Evolutionary conservation across 1,284 basidiomycete species (phyloP), one percentile per base, ranked within the genome.

Genomic region (Termitomyces sp.): DNA sequence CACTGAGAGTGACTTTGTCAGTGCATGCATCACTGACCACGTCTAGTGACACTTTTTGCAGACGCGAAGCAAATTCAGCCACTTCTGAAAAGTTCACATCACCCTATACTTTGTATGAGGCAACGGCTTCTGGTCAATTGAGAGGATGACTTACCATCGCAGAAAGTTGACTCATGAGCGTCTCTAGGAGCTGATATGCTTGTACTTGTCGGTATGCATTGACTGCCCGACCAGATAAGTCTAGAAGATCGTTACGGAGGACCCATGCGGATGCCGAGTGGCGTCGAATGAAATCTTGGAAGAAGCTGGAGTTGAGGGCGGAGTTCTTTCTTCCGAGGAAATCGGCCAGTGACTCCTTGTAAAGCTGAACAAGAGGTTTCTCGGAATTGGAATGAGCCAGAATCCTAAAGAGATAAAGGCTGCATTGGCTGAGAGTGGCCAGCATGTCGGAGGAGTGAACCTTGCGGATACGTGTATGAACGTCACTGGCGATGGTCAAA

Each of bases 311-410:
- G 61, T 89, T 88, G 45, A 97, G 75, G 34, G 81, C 76, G 4
- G 91, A 94, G 42, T 84, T 80, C 71, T 96, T 97, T 56, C 91
- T 82, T 8, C 82, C 83, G 55, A 90, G 75, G 67, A 92, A 97
- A 70, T 95, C 92, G 15, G 74, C 65, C 21, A 96, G 70, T 0
- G 92, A 93, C 56, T 74, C 73, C 42, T 76, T 77, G 68, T 97
- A 96, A 7, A 78, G 70, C 24, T 73, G 68, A 1, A 84, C 59
- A 6, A 87, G 73, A 7, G 71, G 57, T 28, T 74, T 69, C 28
- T 77, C 71, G n/a, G 67, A 74, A 52, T 71, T 67, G 7, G 69
- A 59, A 33, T 80, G 77, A 1, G 83, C 63, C 53, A 91, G 70
- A 1, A 82, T 68, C 61, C 81, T 83, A 17, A 83, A 77, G 7